phyloP scores from a whole-genome alignment of 1,139 yeast species.

The Wickerhamiella pararugosa region DNA sequence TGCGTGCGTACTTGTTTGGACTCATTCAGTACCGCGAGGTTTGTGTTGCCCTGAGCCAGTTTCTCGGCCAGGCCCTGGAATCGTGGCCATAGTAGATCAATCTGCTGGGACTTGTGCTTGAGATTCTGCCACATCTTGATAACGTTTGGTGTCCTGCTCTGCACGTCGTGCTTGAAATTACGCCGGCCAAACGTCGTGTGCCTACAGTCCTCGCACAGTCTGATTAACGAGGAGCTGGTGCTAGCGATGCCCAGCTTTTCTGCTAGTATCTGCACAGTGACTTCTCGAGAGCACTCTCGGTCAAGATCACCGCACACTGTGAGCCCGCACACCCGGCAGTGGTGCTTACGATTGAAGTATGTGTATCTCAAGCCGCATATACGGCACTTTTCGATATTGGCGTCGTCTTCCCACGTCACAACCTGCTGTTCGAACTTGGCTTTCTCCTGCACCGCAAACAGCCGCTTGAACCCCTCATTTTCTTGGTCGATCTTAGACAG shows the following conservation, averaged over 20 bases:
- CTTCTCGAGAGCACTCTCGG: slow-evolving; percentile 55
- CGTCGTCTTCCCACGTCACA: slow-evolving; percentile 60
- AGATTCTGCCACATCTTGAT: slow-evolving; percentile 25
- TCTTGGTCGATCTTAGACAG: slow-evolving; percentile 12
- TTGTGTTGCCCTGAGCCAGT: slow-evolving; percentile 23
- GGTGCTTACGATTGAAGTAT: slow-evolving; percentile 60
- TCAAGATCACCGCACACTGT: slow-evolving; percentile 60
- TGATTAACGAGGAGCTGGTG: slow-evolving; percentile 23
- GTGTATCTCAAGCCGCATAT: slow-evolving; percentile 48
- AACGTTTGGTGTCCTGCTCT: slow-evolving; percentile 17
- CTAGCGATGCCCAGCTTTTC: slow-evolving; percentile 21
- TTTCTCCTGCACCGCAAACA: slow-evolving; percentile 11
- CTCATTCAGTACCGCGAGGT: slow-evolving; percentile 22
- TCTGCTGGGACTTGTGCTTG: slow-evolving; percentile 24
- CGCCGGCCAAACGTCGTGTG: slow-evolving; percentile 42
- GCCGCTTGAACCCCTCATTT: slow-evolving; percentile 1
- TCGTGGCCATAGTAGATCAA: slow-evolving; percentile 28
- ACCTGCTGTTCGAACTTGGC: slow-evolving; percentile 35
- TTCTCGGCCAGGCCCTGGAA: slow-evolving; percentile 27
- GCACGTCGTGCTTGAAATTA: slow-evolving; percentile 32
- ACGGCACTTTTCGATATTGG: slow-evolving; percentile 37
- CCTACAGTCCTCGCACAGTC: slow-evolving; percentile 62
- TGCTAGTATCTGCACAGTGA: slow-evolving; percentile 40
- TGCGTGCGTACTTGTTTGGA: slow-evolving; percentile 30
- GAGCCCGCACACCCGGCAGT: slow-evolving; percentile 72